Evolutionary conservation across 2,329 filamentous ascomycete species (phyloP).

Genomic region (Trichoderma sp.): DNA sequence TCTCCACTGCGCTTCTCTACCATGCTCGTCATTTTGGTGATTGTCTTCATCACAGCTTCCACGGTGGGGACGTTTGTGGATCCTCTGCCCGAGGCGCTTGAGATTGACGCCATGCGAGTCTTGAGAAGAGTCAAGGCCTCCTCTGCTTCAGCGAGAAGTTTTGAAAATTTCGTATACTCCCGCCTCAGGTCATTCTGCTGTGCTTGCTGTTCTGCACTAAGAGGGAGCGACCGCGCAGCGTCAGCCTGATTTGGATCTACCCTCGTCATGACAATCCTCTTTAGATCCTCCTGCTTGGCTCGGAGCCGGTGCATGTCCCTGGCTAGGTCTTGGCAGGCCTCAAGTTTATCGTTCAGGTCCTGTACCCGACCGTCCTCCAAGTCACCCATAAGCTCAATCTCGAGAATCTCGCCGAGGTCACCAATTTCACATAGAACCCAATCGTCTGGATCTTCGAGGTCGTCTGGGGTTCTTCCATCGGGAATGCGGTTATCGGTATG

Average conservation of each 20-base stretch:
- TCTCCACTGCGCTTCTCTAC: constrained; percentile 89
- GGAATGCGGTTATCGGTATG: constrained; percentile 62
- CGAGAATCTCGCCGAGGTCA: constrained; percentile 67
- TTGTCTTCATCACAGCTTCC: constrained; percentile 88
- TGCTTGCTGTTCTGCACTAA: constrained; percentile 81
- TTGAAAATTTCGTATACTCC: constrained; percentile 74
- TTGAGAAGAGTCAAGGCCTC: constrained; percentile 78
- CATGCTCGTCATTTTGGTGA: constrained; percentile 89
- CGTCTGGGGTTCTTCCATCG: constrained; percentile 61
- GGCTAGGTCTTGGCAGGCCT: constrained; percentile 67
- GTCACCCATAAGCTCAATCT: constrained; percentile 63
- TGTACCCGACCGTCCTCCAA: constrained; percentile 71
- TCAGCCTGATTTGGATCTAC: constrained; percentile 69
- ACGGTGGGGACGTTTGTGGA: constrained; percentile 72
- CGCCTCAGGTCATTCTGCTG: constrained; percentile 84
- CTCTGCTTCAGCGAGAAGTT: constrained; percentile 76
- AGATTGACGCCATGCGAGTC: constrained; percentile 70
- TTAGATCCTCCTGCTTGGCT: constrained; percentile 76
- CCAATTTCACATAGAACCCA: constrained; percentile 79
- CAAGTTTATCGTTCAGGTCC: constrained; percentile 69
- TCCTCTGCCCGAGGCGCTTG: constrained; percentile 52
- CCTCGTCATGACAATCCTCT: constrained; percentile 71
- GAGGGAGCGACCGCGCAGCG: constrained; percentile 68
- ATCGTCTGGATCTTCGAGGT: constrained; percentile 69
- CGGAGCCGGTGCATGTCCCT: constrained; percentile 73